These are phyloP conservation scores for Aspergillus sp. DNA, from an alignment of 2,329 filamentous ascomycete genomes.

Conservation along the genomic window DNA sequence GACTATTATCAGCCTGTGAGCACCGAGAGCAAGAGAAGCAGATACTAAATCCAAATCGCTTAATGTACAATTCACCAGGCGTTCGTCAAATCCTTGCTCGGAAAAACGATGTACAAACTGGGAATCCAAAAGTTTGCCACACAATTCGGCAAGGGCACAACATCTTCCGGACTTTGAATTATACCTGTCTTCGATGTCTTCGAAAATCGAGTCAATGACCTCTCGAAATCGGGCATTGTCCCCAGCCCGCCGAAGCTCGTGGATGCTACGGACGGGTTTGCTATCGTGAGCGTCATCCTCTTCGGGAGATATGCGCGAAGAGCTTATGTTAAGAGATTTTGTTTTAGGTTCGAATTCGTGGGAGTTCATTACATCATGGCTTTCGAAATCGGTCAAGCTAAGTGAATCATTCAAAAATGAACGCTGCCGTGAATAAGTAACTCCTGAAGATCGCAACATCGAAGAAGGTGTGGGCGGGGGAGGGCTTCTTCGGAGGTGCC, in stretches of 20 bases:
- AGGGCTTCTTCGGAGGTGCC: slow-evolving; percentile 5
- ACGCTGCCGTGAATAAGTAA: slow-evolving; percentile 61
- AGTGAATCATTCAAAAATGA: slow-evolving; percentile 58
- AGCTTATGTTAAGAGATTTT: slow-evolving; percentile 5
- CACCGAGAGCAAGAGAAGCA: slow-evolving; percentile 31
- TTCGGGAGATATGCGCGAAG: slow-evolving; percentile 26
- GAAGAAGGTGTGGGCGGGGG: slow-evolving; percentile 21
- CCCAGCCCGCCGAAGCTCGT: slow-evolving; percentile 61
- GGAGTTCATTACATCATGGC: slow-evolving; percentile 2
- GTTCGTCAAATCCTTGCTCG: slow-evolving; percentile 69
- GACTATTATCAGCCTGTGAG: slow-evolving; percentile 31
- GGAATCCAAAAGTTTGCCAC: slow-evolving; percentile 49
- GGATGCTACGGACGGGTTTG: slow-evolving; percentile 55
- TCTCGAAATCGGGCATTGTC: slow-evolving; percentile 57
- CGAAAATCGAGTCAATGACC: slow-evolving; percentile 56
- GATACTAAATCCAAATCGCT: slow-evolving; percentile 55
- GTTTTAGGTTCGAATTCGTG: slow-evolving; percentile 1
- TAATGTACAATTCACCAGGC: slow-evolving; percentile 63
- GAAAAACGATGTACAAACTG: slow-evolving; percentile 58
- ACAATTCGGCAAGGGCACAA: slow-evolving; percentile 57
- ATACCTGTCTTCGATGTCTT: slow-evolving; percentile 55
- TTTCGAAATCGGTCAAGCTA: slow-evolving; percentile 13
- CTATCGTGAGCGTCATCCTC: slow-evolving; percentile 49
- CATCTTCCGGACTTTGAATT: slow-evolving; percentile 50
- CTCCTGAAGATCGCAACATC: slow-evolving; percentile 39